Percentiles rank a stretch among this genome's conserved stretches.
These are phyloP conservation scores for Eimeria mitis DNA, from an alignment of 169 alveolate species.

Conservation along the genomic window DNA sequence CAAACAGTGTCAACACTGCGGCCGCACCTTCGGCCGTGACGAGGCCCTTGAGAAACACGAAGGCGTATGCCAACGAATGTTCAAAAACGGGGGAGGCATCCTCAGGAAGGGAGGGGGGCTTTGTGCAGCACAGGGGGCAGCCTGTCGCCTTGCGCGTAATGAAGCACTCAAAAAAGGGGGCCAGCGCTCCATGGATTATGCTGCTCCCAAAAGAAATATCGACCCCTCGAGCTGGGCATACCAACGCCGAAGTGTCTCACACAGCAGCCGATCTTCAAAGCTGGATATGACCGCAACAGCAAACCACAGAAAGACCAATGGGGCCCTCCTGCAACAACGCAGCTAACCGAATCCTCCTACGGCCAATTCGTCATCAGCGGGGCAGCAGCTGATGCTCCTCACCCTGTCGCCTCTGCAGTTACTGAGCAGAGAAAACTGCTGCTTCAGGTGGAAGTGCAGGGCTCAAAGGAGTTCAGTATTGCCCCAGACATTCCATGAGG, in stretches of 20 bases:
- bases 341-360: not conserved
- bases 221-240: constrained; percentile 32
- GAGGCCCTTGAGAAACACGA: constrained; percentile 79
- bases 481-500: not conserved
- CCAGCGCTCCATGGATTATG: not conserved
- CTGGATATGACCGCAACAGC: not conserved
- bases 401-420: not conserved
- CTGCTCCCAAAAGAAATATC: constrained; percentile 14
- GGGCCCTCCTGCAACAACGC: not conserved
- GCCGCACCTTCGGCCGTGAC: constrained; percentile 79
- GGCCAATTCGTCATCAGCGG: not conserved
- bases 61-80: constrained; percentile 79
- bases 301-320: not conserved
- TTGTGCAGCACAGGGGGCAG: constrained; percentile 68
- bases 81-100: constrained; percentile 62
- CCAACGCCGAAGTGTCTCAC: constrained; percentile 14
- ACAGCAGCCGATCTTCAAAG: not conserved
- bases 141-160: constrained; percentile 10
- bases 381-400: not conserved
- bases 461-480: not conserved
- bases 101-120: constrained; percentile 60
- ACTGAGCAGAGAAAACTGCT: not conserved
- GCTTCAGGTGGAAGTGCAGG: not conserved
- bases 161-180: not conserved
- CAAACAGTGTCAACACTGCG: constrained; percentile 78